Evolutionary conservation across 2,329 filamentous ascomycete genomes (phyloP).

Genomic region (Nemania diffusa): DNA sequence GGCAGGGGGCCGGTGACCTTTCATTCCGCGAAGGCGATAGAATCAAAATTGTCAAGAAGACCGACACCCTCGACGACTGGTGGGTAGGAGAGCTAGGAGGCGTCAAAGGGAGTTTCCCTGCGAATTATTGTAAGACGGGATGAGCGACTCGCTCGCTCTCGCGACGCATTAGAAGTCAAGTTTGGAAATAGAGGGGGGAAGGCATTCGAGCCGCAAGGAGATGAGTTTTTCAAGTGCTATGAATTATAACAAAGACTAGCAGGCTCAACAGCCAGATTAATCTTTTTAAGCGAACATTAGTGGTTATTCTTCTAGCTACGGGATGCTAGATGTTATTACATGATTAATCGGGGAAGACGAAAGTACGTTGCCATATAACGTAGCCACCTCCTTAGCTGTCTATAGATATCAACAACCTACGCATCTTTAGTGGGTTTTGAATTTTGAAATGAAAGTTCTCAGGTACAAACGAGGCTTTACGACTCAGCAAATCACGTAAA

Average conservation of each 20-base stretch:
- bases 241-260: not conserved
- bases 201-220: not conserved
- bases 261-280: not conserved
- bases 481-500: no score
- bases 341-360: not conserved
- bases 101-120: constrained; percentile 77
- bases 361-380: not conserved
- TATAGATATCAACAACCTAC: not conserved
- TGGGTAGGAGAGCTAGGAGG: constrained; percentile 84
- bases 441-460: no score
- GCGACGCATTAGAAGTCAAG: not conserved
- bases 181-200: not conserved
- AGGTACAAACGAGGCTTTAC: no score
- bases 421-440: not conserved
- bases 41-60: constrained; percentile 82
- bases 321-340: not conserved
- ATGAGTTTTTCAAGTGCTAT: not conserved
- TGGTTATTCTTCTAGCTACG: not conserved
- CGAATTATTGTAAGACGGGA: constrained; percentile 76
- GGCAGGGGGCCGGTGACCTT: constrained; percentile 75
- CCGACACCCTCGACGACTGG: constrained; percentile 84
- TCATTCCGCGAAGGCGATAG: constrained; percentile 80
- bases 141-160: constrained; percentile 35
- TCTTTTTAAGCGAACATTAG: not conserved
- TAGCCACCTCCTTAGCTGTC: no score